These are phyloP conservation scores for Calonectria pseudoturangicola DNA, from an alignment of 2,329 filamentous ascomycete species.

Conservation along the genomic window DNA sequence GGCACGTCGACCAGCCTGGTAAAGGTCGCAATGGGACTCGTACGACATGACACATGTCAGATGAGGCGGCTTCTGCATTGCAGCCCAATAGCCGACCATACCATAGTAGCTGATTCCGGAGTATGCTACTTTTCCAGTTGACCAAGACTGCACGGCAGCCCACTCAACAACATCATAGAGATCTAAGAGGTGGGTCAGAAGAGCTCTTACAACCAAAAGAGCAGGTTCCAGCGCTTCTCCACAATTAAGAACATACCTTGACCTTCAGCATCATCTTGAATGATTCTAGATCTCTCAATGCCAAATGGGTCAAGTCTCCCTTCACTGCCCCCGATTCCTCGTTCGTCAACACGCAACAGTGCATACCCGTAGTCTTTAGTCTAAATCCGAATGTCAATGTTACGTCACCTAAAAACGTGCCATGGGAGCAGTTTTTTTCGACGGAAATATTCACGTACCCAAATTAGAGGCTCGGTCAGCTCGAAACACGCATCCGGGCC, in stretches of 20 bases:
- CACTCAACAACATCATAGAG: constrained; percentile 33
- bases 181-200: not conserved
- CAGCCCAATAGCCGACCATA: constrained; percentile 31
- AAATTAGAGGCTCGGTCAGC: constrained; percentile 27
- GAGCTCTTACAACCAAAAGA: too few species aligned
- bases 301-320: constrained; percentile 35
- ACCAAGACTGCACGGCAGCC: constrained; percentile 30
- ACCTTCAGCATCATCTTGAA: constrained; percentile 29
- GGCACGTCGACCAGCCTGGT: constrained; percentile 19
- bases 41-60: constrained; percentile 30
- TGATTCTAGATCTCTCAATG: constrained; percentile 9
- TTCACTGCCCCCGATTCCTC: constrained; percentile 33
- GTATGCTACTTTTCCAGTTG: constrained; percentile 22
- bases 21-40: constrained; percentile 25
- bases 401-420: too few species aligned
- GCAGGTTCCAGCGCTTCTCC: too few species aligned
- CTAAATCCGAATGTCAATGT: not conserved
- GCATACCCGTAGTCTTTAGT: constrained; percentile 34
- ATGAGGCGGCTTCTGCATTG: constrained; percentile 30
- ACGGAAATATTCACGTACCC: constrained; percentile 2
- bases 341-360: constrained; percentile 28
- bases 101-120: constrained; percentile 36
- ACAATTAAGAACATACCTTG: not conserved
- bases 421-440: too few species aligned
- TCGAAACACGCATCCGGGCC: constrained; percentile 32